Percentiles rank a stretch among this genome's conserved stretches.
These are phyloP conservation scores for Sporothrix schenckii DNA, from an alignment of 2,329 filamentous ascomycete species.

Conservation along the genomic window DNA sequence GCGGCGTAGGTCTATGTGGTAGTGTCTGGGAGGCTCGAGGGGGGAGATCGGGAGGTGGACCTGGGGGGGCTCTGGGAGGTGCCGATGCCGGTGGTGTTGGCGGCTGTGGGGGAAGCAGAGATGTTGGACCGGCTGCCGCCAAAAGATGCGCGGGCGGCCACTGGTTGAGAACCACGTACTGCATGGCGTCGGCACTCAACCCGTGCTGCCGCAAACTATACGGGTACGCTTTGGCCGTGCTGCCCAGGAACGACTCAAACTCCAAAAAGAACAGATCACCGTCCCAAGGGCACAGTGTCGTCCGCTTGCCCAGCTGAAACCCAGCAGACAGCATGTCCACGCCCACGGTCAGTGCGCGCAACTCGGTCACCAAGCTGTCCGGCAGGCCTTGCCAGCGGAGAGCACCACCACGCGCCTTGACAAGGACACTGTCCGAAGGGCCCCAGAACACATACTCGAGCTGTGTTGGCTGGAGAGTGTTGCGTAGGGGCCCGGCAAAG, in stretches of 20 bases:
- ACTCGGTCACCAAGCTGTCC: constrained; percentile 10
- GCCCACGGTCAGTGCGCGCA: constrained; percentile 25
- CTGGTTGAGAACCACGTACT: constrained; percentile 23
- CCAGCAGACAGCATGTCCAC: constrained; percentile 29
- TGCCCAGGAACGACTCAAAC: constrained; percentile 25
- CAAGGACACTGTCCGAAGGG: constrained; percentile 17
- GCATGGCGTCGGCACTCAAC: constrained; percentile 24
- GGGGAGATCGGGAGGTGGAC: neutral
- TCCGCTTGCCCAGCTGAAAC: constrained; percentile 24
- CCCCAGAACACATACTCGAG: constrained; percentile 28
- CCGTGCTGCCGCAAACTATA: constrained; percentile 24
- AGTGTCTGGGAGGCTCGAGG: neutral
- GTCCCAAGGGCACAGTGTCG: constrained; percentile 29
- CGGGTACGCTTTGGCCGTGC: constrained; percentile 25
- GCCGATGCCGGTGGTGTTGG: constrained; percentile 19
- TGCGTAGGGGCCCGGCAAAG: constrained; percentile 18
- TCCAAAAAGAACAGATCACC: constrained; percentile 26
- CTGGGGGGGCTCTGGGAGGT: neutral
- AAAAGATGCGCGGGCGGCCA: constrained; percentile 13
- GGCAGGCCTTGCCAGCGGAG: constrained; percentile 27
- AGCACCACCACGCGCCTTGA: constrained; percentile 13
- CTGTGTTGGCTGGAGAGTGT: constrained; percentile 11
- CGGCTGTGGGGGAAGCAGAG: neutral
- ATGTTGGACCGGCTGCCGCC: neutral
- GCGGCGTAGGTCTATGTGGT: neutral